Conservation (phyloP, 768 basidiomycete species). For the Serendipita sp. region DNA sequence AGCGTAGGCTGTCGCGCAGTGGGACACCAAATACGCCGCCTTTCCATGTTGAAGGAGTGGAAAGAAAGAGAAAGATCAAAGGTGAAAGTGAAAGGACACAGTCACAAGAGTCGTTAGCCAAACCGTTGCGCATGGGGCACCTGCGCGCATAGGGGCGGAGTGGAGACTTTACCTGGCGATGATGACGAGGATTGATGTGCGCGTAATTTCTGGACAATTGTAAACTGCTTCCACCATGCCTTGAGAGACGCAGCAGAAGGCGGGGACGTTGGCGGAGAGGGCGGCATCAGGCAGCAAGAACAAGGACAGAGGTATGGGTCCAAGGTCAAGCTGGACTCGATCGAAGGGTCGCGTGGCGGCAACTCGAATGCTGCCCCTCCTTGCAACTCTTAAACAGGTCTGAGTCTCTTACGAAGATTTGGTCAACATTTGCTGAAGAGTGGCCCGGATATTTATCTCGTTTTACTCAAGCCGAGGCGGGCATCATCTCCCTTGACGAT, state of each 20-base stretch:
- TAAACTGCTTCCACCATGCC: conserved; percentile 74
- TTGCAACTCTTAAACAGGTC: too few relatives aligned
- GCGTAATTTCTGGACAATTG: conserved; percentile 30
- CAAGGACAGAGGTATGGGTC: not conserved
- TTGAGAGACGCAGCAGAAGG: conserved; percentile 40
- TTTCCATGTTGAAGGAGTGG: not conserved
- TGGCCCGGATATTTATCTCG: too few relatives aligned
- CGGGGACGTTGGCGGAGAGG: conserved; percentile 7
- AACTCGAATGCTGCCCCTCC: not conserved
- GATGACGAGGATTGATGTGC: not conserved
- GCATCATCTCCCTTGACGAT: too few relatives aligned
- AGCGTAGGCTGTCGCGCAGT: conserved; percentile 65
- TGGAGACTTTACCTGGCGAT: not conserved
- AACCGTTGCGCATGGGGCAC: not conserved
- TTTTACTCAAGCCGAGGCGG: too few relatives aligned
- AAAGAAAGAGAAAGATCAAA: not conserved
- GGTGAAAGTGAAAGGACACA: not conserved
- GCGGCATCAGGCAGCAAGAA: not conserved
- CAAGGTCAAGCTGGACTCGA: not conserved
- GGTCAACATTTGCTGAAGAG: too few relatives aligned
- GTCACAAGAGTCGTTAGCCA: not conserved
- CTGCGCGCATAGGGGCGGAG: not conserved
- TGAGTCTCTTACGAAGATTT: too few relatives aligned
- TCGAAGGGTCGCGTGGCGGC: too few relatives aligned
- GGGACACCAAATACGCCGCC: conserved; percentile 64